A percentile compares a stretch with the other conserved stretches of the same genome.
These are phyloP conservation scores for Cyclotella sp. DNA, from an alignment of 108 stramenopile genomes.

Conservation along the genomic window DNA sequence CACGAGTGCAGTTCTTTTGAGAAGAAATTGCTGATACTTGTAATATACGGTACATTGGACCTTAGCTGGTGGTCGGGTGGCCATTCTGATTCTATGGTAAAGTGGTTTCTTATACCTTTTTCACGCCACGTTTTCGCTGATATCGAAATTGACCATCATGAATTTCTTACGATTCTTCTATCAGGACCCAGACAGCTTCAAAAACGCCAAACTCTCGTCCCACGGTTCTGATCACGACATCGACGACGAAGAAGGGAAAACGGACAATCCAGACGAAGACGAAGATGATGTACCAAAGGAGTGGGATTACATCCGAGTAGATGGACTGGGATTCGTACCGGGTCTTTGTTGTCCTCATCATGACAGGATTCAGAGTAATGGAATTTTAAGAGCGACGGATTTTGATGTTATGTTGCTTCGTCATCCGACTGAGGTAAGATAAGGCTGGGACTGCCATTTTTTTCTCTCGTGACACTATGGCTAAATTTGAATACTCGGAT, in stretches of 20 bases:
- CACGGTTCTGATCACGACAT: constrained; percentile 11
- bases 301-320: constrained; percentile 70
- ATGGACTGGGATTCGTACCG: constrained; percentile 69
- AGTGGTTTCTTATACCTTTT: background rate
- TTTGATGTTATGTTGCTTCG: constrained; percentile 71
- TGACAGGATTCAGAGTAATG: constrained; percentile 76
- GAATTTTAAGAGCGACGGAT: constrained; percentile 62
- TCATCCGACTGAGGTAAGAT: constrained; percentile 31
- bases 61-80: constrained; percentile 44
- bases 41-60: background rate
- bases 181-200: constrained; percentile 46
- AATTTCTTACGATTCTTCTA: background rate
- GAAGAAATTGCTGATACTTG: background rate
- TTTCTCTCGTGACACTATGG: background rate
- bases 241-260: constrained; percentile 14
- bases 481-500: background rate
- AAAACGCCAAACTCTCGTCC: constrained; percentile 37
- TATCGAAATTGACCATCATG: too few relatives aligned
- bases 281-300: constrained; percentile 39
- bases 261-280: background rate
- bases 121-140: background rate
- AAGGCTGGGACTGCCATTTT: background rate
- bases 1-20: too few relatives aligned
- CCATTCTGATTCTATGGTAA: constrained; percentile 37
- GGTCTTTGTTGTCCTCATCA: constrained; percentile 78